A percentile compares a stretch with the other conserved stretches of the same genome.
phyloP scores from a whole-genome alignment of 2,329 filamentous ascomycete species.

The Alternaria triticina region DNA sequence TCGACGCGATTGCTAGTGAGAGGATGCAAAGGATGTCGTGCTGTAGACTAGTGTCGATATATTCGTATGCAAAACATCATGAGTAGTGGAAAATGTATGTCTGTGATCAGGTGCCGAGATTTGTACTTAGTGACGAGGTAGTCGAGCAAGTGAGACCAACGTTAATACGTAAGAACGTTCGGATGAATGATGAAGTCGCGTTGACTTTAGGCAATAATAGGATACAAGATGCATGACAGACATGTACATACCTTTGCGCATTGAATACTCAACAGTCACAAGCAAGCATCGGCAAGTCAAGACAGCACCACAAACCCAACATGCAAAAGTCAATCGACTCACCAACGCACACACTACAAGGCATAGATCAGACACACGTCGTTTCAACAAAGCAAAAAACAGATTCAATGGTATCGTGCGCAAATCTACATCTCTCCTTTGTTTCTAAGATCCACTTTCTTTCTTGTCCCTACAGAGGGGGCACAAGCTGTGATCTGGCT shows the following conservation, averaged over 20 bases:
- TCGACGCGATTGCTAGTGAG: neutral
- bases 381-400: neutral
- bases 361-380: neutral
- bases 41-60: neutral
- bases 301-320: neutral
- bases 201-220: neutral
- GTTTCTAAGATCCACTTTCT: neutral
- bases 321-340: neutral
- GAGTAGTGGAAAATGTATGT: neutral
- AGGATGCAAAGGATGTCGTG: neutral
- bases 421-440: neutral
- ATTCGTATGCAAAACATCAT: neutral
- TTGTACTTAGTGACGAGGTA: neutral
- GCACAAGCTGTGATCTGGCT: slow-evolving; percentile 13
- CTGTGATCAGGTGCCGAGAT: neutral
- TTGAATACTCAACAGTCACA: neutral
- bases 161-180: neutral
- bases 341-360: neutral
- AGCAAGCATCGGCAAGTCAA: neutral
- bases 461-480: slow-evolving; percentile 1
- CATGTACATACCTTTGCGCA: neutral
- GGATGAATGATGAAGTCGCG: neutral
- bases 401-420: slow-evolving; percentile 3
- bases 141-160: neutral
- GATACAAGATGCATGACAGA: neutral